Evolutionary conservation across 2,329 filamentous ascomycete genomes (phyloP).

Genomic region (Fusarium domesticum): DNA sequence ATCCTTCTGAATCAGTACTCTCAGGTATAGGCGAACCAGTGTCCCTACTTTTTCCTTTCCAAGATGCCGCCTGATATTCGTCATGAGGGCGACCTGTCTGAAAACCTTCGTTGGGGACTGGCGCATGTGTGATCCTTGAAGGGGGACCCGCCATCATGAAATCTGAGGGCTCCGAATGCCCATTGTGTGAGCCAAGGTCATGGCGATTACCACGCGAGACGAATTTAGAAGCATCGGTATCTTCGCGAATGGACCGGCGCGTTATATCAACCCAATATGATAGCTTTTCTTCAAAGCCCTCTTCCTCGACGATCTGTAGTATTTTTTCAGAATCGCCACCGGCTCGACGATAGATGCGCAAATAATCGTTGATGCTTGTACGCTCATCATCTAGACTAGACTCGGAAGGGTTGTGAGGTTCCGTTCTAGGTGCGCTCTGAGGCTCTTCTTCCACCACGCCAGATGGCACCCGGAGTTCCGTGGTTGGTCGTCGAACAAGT

Average conservation of each 20-base stretch:
- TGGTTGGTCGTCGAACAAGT: conserved; percentile 13
- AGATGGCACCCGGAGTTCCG: conserved; percentile 9
- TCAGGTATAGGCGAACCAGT: conserved; percentile 4
- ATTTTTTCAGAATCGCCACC: conserved; percentile 58
- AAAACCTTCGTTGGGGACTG: conserved; percentile 13
- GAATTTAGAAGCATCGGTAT: conserved; percentile 3
- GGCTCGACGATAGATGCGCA: conserved; percentile 57
- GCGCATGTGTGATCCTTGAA: conserved; percentile 22
- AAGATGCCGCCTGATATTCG: background rate
- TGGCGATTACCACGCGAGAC: conserved; percentile 1
- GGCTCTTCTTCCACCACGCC: conserved; percentile 10
- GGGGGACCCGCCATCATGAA: conserved; percentile 28
- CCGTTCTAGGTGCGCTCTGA: conserved; percentile 4
- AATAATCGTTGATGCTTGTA: conserved; percentile 35
- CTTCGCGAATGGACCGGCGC: conserved; percentile 28
- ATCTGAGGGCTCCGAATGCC: conserved; percentile 20
- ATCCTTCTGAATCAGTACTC: conserved; percentile 1
- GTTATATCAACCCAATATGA: conserved; percentile 58
- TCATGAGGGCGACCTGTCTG: conserved; percentile 1
- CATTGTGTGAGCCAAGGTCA: background rate
- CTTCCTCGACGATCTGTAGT: conserved; percentile 58
- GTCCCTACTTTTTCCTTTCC: conserved; percentile 30
- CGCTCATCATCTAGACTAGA: conserved; percentile 13
- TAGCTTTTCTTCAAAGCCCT: conserved; percentile 57
- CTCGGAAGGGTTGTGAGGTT: conserved; percentile 3